Conservation (phyloP, 768 basidiomycete species). For the Lyophyllum decastes region DNA sequence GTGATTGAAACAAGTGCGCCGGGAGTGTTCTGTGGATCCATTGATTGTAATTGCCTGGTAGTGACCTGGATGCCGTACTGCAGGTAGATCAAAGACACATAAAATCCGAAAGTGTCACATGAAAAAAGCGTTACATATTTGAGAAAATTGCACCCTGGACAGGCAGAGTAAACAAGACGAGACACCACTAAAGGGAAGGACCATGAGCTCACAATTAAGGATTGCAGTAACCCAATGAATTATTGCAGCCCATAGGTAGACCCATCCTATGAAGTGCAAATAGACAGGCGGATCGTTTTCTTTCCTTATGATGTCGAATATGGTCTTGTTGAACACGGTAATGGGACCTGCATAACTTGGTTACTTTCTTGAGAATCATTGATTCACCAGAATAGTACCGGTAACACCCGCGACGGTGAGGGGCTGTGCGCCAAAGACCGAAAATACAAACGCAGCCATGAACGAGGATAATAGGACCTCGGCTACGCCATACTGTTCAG, state of each 20-base stretch:
- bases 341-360: constrained; percentile 70
- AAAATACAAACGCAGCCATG: constrained; percentile 88
- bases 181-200: not conserved
- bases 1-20: constrained; percentile 67
- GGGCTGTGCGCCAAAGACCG: constrained; percentile 87
- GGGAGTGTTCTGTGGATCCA: constrained; percentile 33
- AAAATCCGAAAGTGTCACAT: constrained; percentile 92
- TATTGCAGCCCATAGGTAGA: constrained; percentile 89
- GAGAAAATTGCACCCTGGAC: constrained; percentile 76
- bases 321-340: constrained; percentile 90
- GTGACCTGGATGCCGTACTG: constrained; percentile 89
- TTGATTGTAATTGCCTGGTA: constrained; percentile 63
- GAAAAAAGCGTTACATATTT: constrained; percentile 88
- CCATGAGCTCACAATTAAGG: constrained; percentile 60
- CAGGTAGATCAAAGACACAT: constrained; percentile 87
- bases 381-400: constrained; percentile 37
- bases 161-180: not conserved
- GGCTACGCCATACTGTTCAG: constrained; percentile 84
- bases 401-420: constrained; percentile 92
- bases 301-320: constrained; percentile 70
- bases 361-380: not conserved
- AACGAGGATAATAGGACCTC: constrained; percentile 85
- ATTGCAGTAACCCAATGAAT: constrained; percentile 81
- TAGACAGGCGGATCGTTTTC: constrained; percentile 68
- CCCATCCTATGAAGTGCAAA: constrained; percentile 89